Evolutionary conservation across 169 alveolate genomes (phyloP), one percentile per base, ranked within the genome.

Genomic region (Eimeria necatrix): DNA sequence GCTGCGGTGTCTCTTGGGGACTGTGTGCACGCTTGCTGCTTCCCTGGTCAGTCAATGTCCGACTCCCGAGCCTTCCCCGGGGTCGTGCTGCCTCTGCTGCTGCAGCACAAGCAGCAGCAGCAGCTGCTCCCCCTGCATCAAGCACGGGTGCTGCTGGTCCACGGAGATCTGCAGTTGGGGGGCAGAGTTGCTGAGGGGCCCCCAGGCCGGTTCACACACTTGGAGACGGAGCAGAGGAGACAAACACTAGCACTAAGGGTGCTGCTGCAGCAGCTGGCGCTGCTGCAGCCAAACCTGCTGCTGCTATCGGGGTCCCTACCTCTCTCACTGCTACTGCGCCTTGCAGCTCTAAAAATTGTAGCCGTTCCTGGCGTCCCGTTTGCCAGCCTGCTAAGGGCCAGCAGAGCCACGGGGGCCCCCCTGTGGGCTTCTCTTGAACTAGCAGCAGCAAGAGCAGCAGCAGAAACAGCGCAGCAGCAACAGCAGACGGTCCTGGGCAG

Each of bases 41-140:
- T 49, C 61, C 8, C 12, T 20, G 87, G 87, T 16, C 49, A 18
- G 3, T 24, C 41, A 9, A 8, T 78, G 8, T 7, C 16, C 9
- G 48, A 78, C n/a, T 78, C 87, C 49, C 32, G 10, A 9, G 46
- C 80, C 14, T 32, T 68, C 80, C 46, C 80, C 8, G 80, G 80
- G 10, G 56, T 78, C n/a, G 61, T 26, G 5, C 18, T 78, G 22
- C 87, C 87, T 32, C 49, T 46, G 59, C 41, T 18, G 68, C 87
- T 78, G 87, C 60, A 78, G 87, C 87, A 78, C 46, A 41, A 49
- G 61, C 87, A 78, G 87, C 87, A 78, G 87, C 87, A 78, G 87
- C 87, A 78, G 87, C 87, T 78, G 87, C 64, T 78, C 64, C 87
- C 74, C 53, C 71, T 83, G 73, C 71, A 20, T 7, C n/a, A 14